These are phyloP conservation scores for Suillus placidus DNA, from an alignment of 768 basidiomycete species.

Conservation along the genomic window DNA sequence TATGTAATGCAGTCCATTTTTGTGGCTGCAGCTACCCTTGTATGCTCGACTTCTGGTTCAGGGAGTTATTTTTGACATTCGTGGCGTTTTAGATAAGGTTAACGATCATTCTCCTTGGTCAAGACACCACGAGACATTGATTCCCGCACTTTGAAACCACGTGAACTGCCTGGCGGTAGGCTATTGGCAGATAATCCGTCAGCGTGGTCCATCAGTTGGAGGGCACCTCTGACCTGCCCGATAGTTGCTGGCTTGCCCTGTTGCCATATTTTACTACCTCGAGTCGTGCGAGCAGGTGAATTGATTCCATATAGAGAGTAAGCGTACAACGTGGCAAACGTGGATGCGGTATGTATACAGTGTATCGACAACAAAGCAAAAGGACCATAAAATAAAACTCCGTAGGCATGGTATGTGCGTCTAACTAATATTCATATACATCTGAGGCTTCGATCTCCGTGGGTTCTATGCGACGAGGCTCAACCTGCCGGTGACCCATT, in stretches of 20 bases:
- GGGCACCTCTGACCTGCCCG: background rate
- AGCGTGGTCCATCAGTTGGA: background rate
- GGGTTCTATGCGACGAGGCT: conserved; percentile 35
- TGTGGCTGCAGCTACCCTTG: background rate
- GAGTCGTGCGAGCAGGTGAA: background rate
- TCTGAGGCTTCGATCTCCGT: conserved; percentile 35
- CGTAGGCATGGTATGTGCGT: conserved; percentile 11
- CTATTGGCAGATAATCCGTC: background rate
- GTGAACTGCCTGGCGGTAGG: background rate
- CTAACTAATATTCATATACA: conserved; percentile 34
- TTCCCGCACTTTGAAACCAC: conserved; percentile 2
- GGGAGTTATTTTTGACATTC: background rate
- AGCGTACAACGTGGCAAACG: conserved; percentile 3
- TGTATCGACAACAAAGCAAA: conserved; percentile 13
- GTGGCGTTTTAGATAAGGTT: conserved; percentile 5
- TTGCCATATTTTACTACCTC: background rate
- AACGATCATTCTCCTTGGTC: background rate
- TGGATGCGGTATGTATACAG: conserved; percentile 14
- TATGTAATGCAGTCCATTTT: conserved; percentile 57
- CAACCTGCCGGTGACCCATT: conserved; percentile 25
- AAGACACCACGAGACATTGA: conserved; percentile 6
- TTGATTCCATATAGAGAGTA: background rate
- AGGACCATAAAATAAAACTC: conserved; percentile 15
- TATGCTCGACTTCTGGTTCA: conserved; percentile 1
- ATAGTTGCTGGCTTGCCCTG: background rate